phyloP scores from a whole-genome alignment of 805 yeast species.

The Jamesozyma spencerorum region DNA sequence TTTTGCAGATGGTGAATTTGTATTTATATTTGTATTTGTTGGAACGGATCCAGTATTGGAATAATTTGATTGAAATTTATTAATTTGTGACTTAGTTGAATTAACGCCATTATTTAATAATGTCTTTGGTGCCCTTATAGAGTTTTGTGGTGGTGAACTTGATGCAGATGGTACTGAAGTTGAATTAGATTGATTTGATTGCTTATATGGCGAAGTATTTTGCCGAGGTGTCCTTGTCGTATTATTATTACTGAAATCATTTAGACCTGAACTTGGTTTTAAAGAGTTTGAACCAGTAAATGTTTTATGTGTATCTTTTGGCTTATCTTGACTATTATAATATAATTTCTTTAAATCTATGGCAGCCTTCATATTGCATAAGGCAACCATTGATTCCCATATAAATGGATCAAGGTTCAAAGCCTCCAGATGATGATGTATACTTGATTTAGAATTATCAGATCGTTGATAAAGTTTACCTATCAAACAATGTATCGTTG shows the following conservation, averaged over 20 bases:
- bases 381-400: conserved; percentile 77
- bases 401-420: conserved; percentile 67
- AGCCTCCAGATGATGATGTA: conserved; percentile 58
- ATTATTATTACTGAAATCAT: conserved; percentile 1
- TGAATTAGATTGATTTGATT: background rate
- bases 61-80: background rate
- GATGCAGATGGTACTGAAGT: background rate
- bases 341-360: conserved; percentile 34
- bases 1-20: conserved; percentile 7
- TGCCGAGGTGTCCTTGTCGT: background rate
- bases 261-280: background rate
- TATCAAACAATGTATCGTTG: conserved; percentile 55
- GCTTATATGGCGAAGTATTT: background rate
- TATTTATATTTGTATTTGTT: background rate
- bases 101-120: too few relatives aligned
- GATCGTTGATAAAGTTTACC: conserved; percentile 56
- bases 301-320: background rate
- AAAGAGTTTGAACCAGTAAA: background rate
- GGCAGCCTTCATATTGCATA: conserved; percentile 63
- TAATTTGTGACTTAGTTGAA: background rate
- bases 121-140: background rate
- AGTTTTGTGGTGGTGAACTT: background rate
- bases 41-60: background rate
- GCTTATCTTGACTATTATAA: background rate
- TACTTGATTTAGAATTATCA: conserved; percentile 57